Percentiles rank a stretch among this genome's conserved stretches.
These are phyloP conservation scores for Zoysia pacifica DNA, from an alignment of 176 grass and related monocot species.

Conservation along the genomic window DNA sequence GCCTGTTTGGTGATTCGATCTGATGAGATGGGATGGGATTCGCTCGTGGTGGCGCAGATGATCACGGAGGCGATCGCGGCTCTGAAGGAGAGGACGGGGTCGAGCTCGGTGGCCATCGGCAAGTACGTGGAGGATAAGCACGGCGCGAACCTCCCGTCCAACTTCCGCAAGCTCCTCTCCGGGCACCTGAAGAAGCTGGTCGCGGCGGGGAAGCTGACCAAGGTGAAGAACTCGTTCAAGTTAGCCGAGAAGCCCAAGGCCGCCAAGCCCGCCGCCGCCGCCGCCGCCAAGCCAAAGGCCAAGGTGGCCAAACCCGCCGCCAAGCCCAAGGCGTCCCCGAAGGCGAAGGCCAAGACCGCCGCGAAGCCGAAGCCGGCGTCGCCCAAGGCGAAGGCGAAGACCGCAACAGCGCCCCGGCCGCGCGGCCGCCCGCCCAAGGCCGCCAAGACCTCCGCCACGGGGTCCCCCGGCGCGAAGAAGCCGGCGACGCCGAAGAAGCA, in stretches of 20 bases:
- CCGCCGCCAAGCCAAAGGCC: neutral
- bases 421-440: constrained; percentile 38
- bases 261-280: neutral
- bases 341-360: constrained; percentile 35
- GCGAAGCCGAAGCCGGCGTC: constrained; percentile 23
- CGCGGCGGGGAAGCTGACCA: constrained; percentile 55
- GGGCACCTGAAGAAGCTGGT: constrained; percentile 66
- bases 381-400: constrained; percentile 18
- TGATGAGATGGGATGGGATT: neutral
- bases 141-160: constrained; percentile 47
- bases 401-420: neutral
- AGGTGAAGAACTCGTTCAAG: constrained; percentile 88
- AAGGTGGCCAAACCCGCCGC: no score
- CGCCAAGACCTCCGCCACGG: constrained; percentile 40
- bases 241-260: constrained; percentile 30
- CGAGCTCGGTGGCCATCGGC: constrained; percentile 70
- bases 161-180: constrained; percentile 64
- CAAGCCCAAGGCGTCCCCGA: constrained; percentile 36
- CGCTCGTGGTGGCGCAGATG: constrained; percentile 47
- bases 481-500: neutral
- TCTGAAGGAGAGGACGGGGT: constrained; percentile 78
- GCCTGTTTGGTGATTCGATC: neutral
- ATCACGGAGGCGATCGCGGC: constrained; percentile 69
- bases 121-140: constrained; percentile 82
- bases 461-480: constrained; percentile 29